phyloP scores from a whole-genome alignment of 202 grass and related monocot genomes.

The Dendrocalamus latiflorus region DNA sequence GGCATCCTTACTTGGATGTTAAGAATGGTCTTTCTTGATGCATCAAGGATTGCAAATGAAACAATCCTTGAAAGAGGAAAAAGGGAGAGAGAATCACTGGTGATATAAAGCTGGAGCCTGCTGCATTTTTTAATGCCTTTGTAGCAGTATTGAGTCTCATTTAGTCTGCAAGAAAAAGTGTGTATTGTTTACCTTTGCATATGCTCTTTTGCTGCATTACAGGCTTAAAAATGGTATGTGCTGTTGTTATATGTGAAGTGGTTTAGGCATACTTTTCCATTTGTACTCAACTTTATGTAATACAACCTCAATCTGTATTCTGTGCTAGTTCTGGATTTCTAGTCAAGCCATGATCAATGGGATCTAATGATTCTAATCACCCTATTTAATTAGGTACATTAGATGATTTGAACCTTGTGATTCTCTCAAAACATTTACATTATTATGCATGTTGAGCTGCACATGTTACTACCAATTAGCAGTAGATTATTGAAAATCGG shows the following conservation, averaged over 20 bases:
- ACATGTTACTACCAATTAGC: conserved; percentile 4
- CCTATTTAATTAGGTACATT: background rate
- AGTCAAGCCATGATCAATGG: background rate
- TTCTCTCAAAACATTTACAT: background rate
- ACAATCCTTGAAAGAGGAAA: background rate
- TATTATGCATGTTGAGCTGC: too few relatives aligned
- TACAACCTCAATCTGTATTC: background rate
- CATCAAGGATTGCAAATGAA: background rate
- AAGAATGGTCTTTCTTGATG: background rate
- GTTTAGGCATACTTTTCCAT: background rate
- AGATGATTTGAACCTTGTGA: background rate
- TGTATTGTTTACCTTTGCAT: background rate
- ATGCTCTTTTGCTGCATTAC: too few relatives aligned
- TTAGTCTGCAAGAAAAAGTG: background rate
- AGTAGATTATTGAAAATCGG: background rate
- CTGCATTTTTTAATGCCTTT: background rate
- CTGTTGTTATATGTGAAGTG: background rate
- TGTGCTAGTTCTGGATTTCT: background rate
- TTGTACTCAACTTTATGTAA: background rate
- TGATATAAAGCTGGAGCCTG: background rate
- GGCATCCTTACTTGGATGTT: background rate
- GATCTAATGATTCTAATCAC: background rate
- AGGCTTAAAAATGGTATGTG: background rate
- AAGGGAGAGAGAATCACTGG: background rate
- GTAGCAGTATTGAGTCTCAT: background rate